These are phyloP conservation scores for Fusarium nodosum DNA, from an alignment of 2,329 filamentous ascomycete genomes.

Conservation along the genomic window DNA sequence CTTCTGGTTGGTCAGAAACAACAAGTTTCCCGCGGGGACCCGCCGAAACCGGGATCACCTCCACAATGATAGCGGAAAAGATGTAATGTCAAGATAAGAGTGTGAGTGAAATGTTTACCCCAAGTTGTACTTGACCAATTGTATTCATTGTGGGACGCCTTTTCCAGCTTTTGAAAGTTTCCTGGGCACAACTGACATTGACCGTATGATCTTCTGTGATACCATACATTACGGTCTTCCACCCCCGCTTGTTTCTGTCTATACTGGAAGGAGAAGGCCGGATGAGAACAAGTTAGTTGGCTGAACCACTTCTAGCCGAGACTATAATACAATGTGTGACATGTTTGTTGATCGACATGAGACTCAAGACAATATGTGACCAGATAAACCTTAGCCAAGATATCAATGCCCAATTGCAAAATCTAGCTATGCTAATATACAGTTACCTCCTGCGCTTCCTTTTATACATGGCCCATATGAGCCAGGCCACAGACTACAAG, in stretches of 20 bases:
- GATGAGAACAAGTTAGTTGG: constrained; percentile 19
- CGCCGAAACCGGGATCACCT: constrained; percentile 25
- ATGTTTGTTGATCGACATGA: not conserved
- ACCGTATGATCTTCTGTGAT: constrained; percentile 12
- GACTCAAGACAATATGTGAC: not conserved
- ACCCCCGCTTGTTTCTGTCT: constrained; percentile 13
- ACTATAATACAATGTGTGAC: not conserved
- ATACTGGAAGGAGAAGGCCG: constrained; percentile 35
- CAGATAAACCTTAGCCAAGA: not conserved
- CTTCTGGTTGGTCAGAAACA: constrained; percentile 22
- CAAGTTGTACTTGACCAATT: constrained; percentile 18
- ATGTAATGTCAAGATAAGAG: constrained; percentile 22
- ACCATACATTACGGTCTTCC: constrained; percentile 22
- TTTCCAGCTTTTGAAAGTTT: constrained; percentile 6
- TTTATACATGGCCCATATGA: constrained; percentile 1
- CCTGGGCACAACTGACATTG: constrained; percentile 38
- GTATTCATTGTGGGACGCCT: not conserved
- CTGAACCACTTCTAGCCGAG: constrained; percentile 14
- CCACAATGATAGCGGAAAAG: constrained; percentile 7
- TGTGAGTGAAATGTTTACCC: not conserved
- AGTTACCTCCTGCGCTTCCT: not conserved
- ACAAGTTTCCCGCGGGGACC: constrained; percentile 1
- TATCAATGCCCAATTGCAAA: not conserved
- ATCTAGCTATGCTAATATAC: constrained; percentile 28
- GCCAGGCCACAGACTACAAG: not conserved